Evolutionary conservation across 2,329 filamentous ascomycete species (phyloP), one percentile per base, ranked within the genome.

Genomic region (Beauveria rudraprayagi): DNA sequence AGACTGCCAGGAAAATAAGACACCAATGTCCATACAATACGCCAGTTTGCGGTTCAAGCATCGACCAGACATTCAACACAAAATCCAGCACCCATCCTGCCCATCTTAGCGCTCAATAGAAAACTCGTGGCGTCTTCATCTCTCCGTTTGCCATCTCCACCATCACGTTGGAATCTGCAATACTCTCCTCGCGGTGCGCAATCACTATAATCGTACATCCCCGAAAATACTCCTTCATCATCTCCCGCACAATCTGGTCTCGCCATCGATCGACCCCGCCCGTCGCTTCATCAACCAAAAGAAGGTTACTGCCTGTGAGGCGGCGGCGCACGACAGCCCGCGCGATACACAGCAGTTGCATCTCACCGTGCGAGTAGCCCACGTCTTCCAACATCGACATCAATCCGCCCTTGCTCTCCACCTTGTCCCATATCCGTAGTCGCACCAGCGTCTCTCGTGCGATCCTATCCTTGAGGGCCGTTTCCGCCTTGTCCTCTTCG

Each of bases 291-390:
- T 60, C 57, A 1, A 60, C 50, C 6, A 60, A 26, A 3, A 60
- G n/a, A n/a, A 60, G 57, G 7, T 28, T 54, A 26, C 48, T 54
- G 17, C 50, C 57, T 1, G 37, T 60, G 0, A 60, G 9, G 6
- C 48, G 48, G 17, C 50, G 48, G 14, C 50, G 48, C 19, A 60
- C 46, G 1, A 60, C 50, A 11, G 57, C 57, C 8, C 57, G 48
- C 19, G 57, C 57, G 24, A 60, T 53, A 16, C 57, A 53, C n/a
- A 60, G 14, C 24, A 60, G 28, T 11, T 60, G 57, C 40, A n/a
- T 60, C n/a, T 60, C 48, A n/a, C 57, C 57, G 22, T 60, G 40
- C n/a, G 57, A 60, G 16, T 46, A 54, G 3, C 48, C 57, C 3
- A 48, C 17, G 1, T 47, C n/a, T 2, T 46, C 17, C 8, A 48